Evolutionary conservation across 352 stramenopile genomes (phyloP).

Genomic region (Globisporangium canariense): DNA sequence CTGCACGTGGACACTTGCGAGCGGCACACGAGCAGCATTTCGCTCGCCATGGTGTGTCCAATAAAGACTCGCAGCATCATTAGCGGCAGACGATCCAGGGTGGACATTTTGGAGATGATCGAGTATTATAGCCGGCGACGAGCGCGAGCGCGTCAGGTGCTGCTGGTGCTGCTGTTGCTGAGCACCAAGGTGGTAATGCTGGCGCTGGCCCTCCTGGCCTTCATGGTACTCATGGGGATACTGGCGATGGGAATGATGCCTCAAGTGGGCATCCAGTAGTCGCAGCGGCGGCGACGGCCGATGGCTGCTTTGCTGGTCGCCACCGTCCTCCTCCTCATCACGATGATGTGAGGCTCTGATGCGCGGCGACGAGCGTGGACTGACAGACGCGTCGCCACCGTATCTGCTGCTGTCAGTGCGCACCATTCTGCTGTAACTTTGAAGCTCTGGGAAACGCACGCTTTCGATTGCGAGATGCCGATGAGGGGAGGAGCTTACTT

Average conservation of each 20-base stretch:
- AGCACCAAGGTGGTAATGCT: background rate
- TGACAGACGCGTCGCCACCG: background rate
- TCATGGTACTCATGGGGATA: background rate
- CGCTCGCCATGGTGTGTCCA: background rate
- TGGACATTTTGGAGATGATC: background rate
- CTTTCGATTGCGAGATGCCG: conserved; percentile 9
- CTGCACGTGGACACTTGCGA: background rate
- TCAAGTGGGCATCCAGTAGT: background rate
- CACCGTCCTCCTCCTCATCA: background rate
- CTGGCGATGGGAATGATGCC: background rate
- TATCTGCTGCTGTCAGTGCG: background rate
- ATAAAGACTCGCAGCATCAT: background rate
- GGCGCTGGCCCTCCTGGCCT: background rate
- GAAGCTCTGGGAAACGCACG: conserved; percentile 3
- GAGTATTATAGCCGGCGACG: background rate
- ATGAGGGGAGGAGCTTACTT: background rate
- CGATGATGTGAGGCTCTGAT: background rate
- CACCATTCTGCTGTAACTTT: conserved; percentile 2
- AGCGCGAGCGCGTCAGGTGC: background rate
- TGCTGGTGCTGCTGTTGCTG: background rate
- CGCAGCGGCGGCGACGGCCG: background rate
- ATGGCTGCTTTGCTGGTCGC: conserved; percentile 1
- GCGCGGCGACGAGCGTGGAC: background rate
- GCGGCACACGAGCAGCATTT: background rate
- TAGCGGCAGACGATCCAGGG: conserved; percentile 10